Base-by-base conservation (phyloP, 2,329 filamentous ascomycete species). In the Curvularia verruculosa region DNA sequence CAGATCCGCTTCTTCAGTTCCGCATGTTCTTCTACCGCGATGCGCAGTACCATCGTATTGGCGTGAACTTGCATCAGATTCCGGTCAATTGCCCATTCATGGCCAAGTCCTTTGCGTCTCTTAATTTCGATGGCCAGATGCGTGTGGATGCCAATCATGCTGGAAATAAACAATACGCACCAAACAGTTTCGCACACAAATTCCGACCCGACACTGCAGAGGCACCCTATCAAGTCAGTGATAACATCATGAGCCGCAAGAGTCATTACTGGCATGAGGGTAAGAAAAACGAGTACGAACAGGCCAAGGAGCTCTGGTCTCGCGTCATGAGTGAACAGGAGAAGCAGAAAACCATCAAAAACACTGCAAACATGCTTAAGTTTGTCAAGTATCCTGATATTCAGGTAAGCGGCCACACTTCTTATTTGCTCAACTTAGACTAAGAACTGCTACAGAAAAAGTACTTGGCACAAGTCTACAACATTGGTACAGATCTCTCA, bases 241-340 rank as follows among this genome's bases (percentile, higher is more conserved):
- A 85, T 68, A 81, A 79, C 55, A 71, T 83, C 36, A 76, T 83
- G 40, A 79, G 78, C 58, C 78, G 82, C 48, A 83, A 84, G 74
- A 81, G 79, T 60, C 81, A 85, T 64, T 83, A 80, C 71, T 83
- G 78, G 75, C 82, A 84, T 62, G 82, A 85, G 65, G 83, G 81
- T 19, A 81, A 82, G 69, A 75, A 75, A 63, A 81, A 71, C 59
- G 82, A 85, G 47, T 84, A 85, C 65, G 78, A 80, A 23, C 83
- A 85, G 65, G 77, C 81, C 3, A 77, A 74, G 3, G 79, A 80
- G 57, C 77, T 85, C 10, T 85, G 82, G 75, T 66, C 60, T 19
- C 68, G 75, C 10, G 82, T 83, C 53, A 84, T 85, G 81, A 76
- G 65, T 49, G 73, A 78, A 10, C 60, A 78, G 52, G 71, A 76